Evolutionary conservation across 2,329 filamentous ascomycete species (phyloP), one percentile per base, ranked within the genome.

Genomic region (Aspergillus pseudoglaucus): DNA sequence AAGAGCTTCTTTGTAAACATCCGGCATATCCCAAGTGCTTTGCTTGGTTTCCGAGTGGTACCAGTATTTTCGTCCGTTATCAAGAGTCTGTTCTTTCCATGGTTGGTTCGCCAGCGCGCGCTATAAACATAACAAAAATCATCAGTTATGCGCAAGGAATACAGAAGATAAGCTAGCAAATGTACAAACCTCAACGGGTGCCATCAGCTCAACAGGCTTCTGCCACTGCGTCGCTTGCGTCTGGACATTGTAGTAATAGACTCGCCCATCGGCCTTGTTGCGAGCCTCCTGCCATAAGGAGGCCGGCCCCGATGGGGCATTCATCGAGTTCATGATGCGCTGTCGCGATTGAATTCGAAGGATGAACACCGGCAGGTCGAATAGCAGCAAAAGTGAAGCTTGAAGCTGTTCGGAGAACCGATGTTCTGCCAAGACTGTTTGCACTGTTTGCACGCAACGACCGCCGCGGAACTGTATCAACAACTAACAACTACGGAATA

Each of bases 21-120:
- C 87, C 47, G 93, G 93, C 79, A 95, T 90, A 62, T 90, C 86
- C 93, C 93, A 98, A 27, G 87, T 89, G 67, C 90, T 97, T 72
- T 90, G 81, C 70, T 91, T 90, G 40, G 88, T 90, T 69, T 94
- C 86, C 30, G 84, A 87, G 68, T 98, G 93, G 69, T 90, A 91
- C 87, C 90, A 98, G 71, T 98, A 98, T 65, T 91, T 88, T 60
- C 85, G 83, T 42, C 91, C 93, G 54, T 88, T 87, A 53, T 90
- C 83, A 18, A 88, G 84, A 22, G 85, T 89, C 63, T 95, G 93
- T 69, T 95, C 89, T 63, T 91, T 93, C 90, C 90, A 98, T 54
- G 88, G 87, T 58, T 93, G 87, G 59, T 85, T 84, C 44, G 85
- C 79, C 42, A 94, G 78, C 47, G 88, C 88, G 63, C 86, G 86